Base-by-base conservation (phyloP, 768 basidiomycete genomes). In the Amanita rimosa region DNA sequence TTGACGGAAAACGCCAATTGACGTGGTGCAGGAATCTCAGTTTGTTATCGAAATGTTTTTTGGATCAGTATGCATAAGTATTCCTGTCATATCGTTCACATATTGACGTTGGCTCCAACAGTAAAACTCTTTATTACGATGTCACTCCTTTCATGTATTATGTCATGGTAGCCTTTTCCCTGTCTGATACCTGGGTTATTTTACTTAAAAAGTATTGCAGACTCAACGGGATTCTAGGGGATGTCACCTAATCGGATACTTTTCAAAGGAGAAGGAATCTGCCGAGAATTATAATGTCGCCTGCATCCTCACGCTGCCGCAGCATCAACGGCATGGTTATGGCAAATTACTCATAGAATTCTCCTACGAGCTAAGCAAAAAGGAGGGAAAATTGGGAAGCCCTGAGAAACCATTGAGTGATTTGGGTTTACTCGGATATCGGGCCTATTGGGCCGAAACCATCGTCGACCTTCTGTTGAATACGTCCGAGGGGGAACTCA, bases 131-230 rank as follows among this genome's bases (percentile, higher is more conserved):
- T 54, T 98, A 99, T 69, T 99, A 97, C 69, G 96, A 99, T 69
- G 95, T 98, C 57, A 98, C 97, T 51, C 96, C 96, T 2, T 99
- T 99, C 73, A 79, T 99, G 78, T 99, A 93, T 75, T 99, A 99
- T 75, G 87, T 94, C 65, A 94, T 99, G 94, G 92, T 88, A 57
- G 76, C 60, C 41, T 27, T 52, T 7, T 43, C 36, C 22, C 17
- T 14, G 35, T 29, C 43, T 44, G 51, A 46, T 52, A 51, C 34
- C 50, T 38, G 49, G 17, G 39, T 36, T 54, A 13, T 55, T 26
- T 44, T 27, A 0, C 10, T 16, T 27, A 14, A 49, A 16, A 33
- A 16, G 39, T 33, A 19, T 49, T 51, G 19, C 44, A 91, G 88
- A 78, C 79, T 44, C 79, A 82, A 60, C 80, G 92, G 52, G 96